Evolutionary conservation across 305 asterid genomes (phyloP).

Genomic region (Fraxinus ornus): DNA sequence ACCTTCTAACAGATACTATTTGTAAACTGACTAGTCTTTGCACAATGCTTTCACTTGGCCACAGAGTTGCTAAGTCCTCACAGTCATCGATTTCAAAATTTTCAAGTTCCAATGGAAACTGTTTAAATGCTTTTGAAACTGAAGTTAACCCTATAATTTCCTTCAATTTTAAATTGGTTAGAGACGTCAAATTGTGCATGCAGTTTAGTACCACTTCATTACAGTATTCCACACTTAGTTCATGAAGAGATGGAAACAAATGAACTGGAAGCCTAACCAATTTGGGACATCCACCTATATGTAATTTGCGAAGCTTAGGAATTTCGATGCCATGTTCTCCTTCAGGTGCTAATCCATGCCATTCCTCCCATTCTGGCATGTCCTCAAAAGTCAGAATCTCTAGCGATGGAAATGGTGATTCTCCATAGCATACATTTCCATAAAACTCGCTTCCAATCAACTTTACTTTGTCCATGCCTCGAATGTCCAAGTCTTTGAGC

Average conservation of each 20-base stretch:
- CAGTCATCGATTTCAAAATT: neutral
- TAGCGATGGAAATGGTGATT: slow-evolving; percentile 31
- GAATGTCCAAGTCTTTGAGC: slow-evolving; percentile 25
- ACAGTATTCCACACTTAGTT: neutral
- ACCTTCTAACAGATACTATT: neutral
- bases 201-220: neutral
- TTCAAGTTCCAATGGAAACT: neutral
- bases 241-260: neutral
- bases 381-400: slow-evolving; percentile 30
- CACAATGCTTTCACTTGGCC: neutral
- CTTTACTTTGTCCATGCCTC: slow-evolving; percentile 26
- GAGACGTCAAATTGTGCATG: neutral
- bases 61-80: slow-evolving; percentile 5
- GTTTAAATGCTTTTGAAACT: neutral
- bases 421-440: slow-evolving; percentile 8
- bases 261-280: neutral
- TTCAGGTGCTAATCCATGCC: slow-evolving; percentile 17
- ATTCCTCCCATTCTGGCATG: slow-evolving; percentile 35
- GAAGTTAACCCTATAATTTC: neutral
- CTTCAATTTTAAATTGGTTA: neutral
- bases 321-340: neutral
- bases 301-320: slow-evolving; percentile 4
- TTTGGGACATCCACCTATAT: slow-evolving; percentile 11
- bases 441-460: slow-evolving; percentile 15
- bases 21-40: slow-evolving; percentile 2